Base-by-base conservation (phyloP, 2,329 filamentous ascomycete species). In the Colletotrichum gigasporum region DNA sequence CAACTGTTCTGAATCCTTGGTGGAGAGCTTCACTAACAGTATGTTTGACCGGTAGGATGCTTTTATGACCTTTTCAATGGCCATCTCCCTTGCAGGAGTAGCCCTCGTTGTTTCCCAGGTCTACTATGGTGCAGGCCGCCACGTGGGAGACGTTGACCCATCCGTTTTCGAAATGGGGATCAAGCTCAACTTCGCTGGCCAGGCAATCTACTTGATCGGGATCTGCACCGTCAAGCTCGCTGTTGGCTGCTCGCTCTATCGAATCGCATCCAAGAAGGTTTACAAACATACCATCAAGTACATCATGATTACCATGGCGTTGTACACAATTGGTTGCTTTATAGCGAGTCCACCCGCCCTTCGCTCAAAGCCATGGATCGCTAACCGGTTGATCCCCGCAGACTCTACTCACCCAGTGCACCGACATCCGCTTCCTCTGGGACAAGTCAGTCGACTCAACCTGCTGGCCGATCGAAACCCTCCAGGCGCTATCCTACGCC, bases 401-500 rank as follows among this genome's bases (percentile, higher is more conserved):
- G 71, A 84, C 83, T 0, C 65, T 85, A 3, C 62, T 85, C 4
- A 69, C 84, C 2, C 82, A 86, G 63, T 86, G 83, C 48, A 77
- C 75, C 9, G 75, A 84, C 42, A 71, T 85, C 1, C 74, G 77
- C 6, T 65, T 79, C 0, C 74, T 78, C 32, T 85, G 83, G 83
- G 80, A 85, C 64, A 44, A 41, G 0, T 70, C 68, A 0, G 72
- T 79, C 3, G 69, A 75, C 12, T 71, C 75, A 0, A 76, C 72
- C 2, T 85, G 83, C 66, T 85, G 81, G 77, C 58, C 72, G 1
- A 60, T 70, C 7, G 47, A 47, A 1, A 82, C 78, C 0, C 71
- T 84, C 4, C 73, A 79, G 32, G 73, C 69, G 1, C 70, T 85
- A 2, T 78, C 78, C 11, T 83, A 82, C 63, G 76, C 77, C 22